phyloP scores from a whole-genome alignment of 257 asterid genomes.

The Eucommia ulmoides region DNA sequence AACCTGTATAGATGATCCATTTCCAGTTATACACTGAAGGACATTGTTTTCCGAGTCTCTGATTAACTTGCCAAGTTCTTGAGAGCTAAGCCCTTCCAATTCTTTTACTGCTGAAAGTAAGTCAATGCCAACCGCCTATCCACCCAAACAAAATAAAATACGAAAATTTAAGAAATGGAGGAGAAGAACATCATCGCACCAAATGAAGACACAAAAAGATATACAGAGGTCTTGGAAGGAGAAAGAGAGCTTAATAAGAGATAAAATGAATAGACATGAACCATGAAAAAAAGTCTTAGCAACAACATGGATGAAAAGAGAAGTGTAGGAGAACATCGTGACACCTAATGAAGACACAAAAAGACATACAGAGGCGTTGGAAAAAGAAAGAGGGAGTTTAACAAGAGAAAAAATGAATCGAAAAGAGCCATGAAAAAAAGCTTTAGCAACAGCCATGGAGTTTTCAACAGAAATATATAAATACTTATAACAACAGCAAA shows the following conservation, averaged over 20 bases:
- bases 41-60: constrained; percentile 66
- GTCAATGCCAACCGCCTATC: constrained; percentile 74
- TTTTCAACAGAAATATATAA: no score
- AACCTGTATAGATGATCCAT: constrained; percentile 72
- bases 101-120: constrained; percentile 73
- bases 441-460: no score
- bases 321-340: no score
- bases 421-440: no score
- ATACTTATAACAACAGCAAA: no score
- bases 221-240: constrained; percentile 16
- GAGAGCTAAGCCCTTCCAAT: constrained; percentile 71
- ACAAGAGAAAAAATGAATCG: no score
- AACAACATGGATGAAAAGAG: background rate
- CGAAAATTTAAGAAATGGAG: constrained; percentile 3
- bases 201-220: no score
- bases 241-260: background rate
- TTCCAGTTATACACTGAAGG: constrained; percentile 36
- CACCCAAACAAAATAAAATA: constrained; percentile 11
- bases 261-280: background rate
- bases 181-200: no score
- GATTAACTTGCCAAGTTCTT: constrained; percentile 67
- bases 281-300: background rate
- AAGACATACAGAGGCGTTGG: no score
- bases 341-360: no score
- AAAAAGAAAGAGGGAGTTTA: no score